phyloP scores from a whole-genome alignment of 805 yeast genomes.

The Pichia paraexigua region DNA sequence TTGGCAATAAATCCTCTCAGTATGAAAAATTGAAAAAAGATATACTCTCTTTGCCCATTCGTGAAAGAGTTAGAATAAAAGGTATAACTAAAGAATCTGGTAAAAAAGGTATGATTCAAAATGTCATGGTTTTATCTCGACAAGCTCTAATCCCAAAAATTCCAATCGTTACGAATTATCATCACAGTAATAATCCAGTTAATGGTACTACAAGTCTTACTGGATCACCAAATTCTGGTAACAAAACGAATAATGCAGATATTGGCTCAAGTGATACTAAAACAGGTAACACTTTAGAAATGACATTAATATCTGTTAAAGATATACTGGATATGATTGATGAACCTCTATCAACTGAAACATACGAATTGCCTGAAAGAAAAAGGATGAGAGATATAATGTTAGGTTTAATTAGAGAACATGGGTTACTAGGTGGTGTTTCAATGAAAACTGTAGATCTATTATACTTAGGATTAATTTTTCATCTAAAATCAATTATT shows the following conservation, averaged over 20 bases:
- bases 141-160: conserved; percentile 74
- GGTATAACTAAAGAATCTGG: conserved; percentile 78
- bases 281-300: conserved; percentile 19
- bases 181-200: not conserved
- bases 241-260: not conserved
- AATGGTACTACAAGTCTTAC: not conserved
- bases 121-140: conserved; percentile 60
- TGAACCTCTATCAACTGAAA: conserved; percentile 70
- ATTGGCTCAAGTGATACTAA: not conserved
- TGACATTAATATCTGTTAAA: conserved; percentile 80
- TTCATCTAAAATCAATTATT: conserved; percentile 64
- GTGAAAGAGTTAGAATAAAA: conserved; percentile 80
- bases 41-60: conserved; percentile 74
- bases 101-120: conserved; percentile 63
- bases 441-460: conserved; percentile 73
- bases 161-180: conserved; percentile 49
- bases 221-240: not conserved
- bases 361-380: conserved; percentile 74
- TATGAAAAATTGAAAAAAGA: conserved; percentile 78
- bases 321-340: conserved; percentile 83
- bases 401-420: conserved; percentile 78
- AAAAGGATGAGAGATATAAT: conserved; percentile 61
- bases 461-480: conserved; percentile 71
- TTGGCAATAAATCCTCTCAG: conserved; percentile 55
- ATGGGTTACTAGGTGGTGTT: conserved; percentile 80